Conservation (phyloP, 441 rosid species). For the Francoa sonchifolia region DNA sequence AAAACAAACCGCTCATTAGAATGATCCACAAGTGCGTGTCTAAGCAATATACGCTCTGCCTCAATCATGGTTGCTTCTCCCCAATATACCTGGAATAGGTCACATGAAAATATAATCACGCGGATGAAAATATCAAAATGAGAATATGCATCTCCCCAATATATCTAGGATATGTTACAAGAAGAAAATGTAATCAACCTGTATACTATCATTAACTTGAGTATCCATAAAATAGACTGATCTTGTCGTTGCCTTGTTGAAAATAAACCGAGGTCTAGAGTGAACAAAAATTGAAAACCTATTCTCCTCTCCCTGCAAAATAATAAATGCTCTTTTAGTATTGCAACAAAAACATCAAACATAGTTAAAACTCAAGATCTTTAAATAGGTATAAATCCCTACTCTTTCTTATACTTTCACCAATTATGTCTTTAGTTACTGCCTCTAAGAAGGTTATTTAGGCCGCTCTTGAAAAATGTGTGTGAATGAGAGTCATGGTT, state of each 20-base stretch:
- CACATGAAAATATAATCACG: no score
- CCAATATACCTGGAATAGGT: slow-evolving; percentile 74
- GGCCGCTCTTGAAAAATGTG: no score
- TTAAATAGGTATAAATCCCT: no score
- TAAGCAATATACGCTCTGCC: slow-evolving; percentile 82
- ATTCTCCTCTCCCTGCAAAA: slow-evolving; percentile 56
- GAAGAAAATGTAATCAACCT: slow-evolving; percentile 30
- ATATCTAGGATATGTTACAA: no score
- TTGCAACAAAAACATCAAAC: not conserved
- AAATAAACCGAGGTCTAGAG: slow-evolving; percentile 82
- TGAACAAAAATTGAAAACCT: slow-evolving; percentile 76
- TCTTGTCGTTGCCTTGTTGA: slow-evolving; percentile 70
- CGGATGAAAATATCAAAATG: no score
- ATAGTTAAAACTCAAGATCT: not conserved
- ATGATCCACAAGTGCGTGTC: slow-evolving; percentile 76
- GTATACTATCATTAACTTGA: slow-evolving; percentile 78
- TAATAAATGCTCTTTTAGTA: not conserved
- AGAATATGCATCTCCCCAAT: no score
- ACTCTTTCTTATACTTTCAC: no score
- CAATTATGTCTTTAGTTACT: no score
- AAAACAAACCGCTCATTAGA: slow-evolving; percentile 70
- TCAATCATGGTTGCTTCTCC: slow-evolving; percentile 87
- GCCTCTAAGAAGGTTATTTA: no score
- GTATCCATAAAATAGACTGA: slow-evolving; percentile 53
- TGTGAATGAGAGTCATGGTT: no score